phyloP scores from a whole-genome alignment of 176 grass and related monocot genomes.

The Calamus simplicifolius region DNA sequence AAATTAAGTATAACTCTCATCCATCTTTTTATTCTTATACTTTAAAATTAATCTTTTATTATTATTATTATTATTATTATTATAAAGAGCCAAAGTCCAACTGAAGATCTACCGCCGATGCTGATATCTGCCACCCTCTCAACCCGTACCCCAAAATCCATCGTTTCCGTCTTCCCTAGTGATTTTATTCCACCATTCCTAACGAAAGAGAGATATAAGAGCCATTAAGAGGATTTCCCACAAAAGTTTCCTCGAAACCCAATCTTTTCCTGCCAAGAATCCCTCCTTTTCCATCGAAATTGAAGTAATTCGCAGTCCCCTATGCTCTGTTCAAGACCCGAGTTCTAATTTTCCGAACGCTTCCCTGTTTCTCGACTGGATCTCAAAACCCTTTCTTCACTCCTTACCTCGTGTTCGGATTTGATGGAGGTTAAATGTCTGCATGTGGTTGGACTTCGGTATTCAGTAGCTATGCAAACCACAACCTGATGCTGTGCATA shows the following conservation, averaged over 20 bases:
- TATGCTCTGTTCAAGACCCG: not conserved
- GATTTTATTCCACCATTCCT: no score
- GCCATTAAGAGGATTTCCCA: constrained; percentile 12
- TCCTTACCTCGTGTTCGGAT: constrained; percentile 31
- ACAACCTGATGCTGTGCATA: constrained; percentile 58
- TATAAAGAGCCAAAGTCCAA: no score
- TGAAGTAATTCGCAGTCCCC: not conserved
- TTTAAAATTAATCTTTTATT: no score
- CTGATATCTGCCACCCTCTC: no score
- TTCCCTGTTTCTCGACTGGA: constrained; percentile 6
- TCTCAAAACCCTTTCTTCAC: constrained; percentile 30
- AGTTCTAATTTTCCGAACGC: not conserved
- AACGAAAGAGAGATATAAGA: no score
- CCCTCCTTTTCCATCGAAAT: not conserved
- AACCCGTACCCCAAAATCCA: no score
- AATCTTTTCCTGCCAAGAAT: constrained; percentile 6
- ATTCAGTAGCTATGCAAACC: constrained; percentile 24
- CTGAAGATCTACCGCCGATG: no score
- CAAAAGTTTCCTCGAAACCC: constrained; percentile 8
- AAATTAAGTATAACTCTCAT: no score
- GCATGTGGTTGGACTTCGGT: constrained; percentile 45
- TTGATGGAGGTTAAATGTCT: constrained; percentile 24
- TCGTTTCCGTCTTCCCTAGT: no score
- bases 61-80: no score
- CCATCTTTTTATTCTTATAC: no score